Conservation (phyloP, 2,329 filamentous ascomycete genomes). For the Sporothrix variecibatus region DNA sequence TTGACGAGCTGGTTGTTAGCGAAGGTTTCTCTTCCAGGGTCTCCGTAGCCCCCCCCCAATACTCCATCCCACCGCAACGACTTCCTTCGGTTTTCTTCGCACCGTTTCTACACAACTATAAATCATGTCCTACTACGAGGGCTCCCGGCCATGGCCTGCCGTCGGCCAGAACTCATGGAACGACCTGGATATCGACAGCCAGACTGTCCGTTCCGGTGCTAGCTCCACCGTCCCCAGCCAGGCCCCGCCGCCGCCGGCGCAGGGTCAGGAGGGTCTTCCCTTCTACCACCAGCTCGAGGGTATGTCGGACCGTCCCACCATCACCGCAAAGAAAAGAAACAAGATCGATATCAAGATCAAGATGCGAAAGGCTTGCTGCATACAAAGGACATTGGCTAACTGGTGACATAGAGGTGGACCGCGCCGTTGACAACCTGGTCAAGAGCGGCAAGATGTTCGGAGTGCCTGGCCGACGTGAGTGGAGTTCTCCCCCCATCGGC, state of each 20-base stretch:
- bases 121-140: slow-evolving; percentile 38
- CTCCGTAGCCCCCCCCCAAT: neutral
- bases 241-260: slow-evolving; percentile 34
- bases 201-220: slow-evolving; percentile 37
- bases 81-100: neutral
- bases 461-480: slow-evolving; percentile 73
- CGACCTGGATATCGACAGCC: slow-evolving; percentile 35
- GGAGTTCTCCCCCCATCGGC: slow-evolving; percentile 61
- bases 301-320: slow-evolving; percentile 33
- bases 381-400: neutral
- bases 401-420: slow-evolving; percentile 75
- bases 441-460: slow-evolving; percentile 95
- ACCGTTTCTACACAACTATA: neutral
- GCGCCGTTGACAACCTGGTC: slow-evolving; percentile 90
- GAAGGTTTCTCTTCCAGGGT: slow-evolving; percentile 4
- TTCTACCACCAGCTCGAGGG: slow-evolving; percentile 43
- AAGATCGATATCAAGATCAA: neutral
- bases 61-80: neutral
- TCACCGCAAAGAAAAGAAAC: neutral
- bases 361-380: neutral
- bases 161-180: slow-evolving; percentile 36
- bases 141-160: slow-evolving; percentile 35
- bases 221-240: slow-evolving; percentile 41
- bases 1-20: slow-evolving; percentile 10
- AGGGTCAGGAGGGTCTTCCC: slow-evolving; percentile 33